phyloP scores from a whole-genome alignment of 2,329 filamentous ascomycete genomes.

The Aureobasidium melanogenum region DNA sequence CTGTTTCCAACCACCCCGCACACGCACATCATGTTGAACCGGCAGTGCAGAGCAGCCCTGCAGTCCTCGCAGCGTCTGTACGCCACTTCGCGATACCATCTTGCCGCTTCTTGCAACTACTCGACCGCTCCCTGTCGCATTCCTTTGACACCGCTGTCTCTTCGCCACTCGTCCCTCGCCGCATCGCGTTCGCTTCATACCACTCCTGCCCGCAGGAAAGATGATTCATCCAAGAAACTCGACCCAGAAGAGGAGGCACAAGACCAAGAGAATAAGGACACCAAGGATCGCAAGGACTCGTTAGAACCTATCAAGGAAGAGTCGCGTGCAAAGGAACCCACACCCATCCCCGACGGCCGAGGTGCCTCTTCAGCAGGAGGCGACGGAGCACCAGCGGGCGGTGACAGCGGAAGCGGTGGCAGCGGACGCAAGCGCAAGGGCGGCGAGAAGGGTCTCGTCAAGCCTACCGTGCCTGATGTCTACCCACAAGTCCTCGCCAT shows the following conservation, averaged over 20 bases:
- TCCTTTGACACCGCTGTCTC: conserved; percentile 16
- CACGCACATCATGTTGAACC: conserved; percentile 28
- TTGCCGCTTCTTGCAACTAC: conserved; percentile 14
- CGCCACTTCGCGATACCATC: conserved; percentile 19
- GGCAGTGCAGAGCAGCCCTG: conserved; percentile 53
- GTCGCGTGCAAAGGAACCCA: conserved; percentile 40
- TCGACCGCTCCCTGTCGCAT: conserved; percentile 12
- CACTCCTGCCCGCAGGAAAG: conserved; percentile 42
- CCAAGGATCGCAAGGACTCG: conserved; percentile 35
- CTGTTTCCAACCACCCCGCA: background rate
- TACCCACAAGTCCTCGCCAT: conserved; percentile 98
- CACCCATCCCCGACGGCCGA: conserved; percentile 40
- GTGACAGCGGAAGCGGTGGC: conserved; percentile 45
- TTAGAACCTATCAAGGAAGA: conserved; percentile 36
- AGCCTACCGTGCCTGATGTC: conserved; percentile 83
- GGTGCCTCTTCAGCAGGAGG: conserved; percentile 20
- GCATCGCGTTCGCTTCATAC: conserved; percentile 31
- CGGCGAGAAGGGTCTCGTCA: conserved; percentile 51
- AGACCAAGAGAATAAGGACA: conserved; percentile 32
- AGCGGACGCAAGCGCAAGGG: conserved; percentile 57
- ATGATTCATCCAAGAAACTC: conserved; percentile 42
- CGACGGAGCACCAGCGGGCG: conserved; percentile 50
- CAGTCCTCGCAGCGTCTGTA: conserved; percentile 23
- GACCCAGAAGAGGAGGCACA: conserved; percentile 35
- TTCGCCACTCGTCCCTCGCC: conserved; percentile 17